These are phyloP conservation scores for Talaromyces sp. DNA, from an alignment of 2,329 filamentous ascomycete species.

Conservation along the genomic window DNA sequence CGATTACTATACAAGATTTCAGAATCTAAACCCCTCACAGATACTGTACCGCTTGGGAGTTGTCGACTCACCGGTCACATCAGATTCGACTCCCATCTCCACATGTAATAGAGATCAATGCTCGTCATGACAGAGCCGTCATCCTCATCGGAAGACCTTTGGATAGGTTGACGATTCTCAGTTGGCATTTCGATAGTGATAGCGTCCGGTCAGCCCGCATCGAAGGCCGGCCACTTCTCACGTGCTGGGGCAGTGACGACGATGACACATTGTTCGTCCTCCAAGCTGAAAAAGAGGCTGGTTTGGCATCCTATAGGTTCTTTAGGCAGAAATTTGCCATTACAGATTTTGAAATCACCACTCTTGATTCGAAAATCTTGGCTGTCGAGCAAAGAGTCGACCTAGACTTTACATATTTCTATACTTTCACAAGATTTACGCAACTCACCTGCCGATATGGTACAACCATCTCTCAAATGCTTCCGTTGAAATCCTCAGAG, in stretches of 20 bases:
- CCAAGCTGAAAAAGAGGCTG: neutral
- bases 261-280: neutral
- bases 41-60: constrained; percentile 7
- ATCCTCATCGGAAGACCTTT: neutral
- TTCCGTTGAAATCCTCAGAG: neutral
- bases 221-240: neutral
- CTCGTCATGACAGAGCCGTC: neutral
- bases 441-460: constrained; percentile 6
- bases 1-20: neutral
- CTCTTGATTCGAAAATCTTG: neutral
- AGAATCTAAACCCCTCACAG: constrained; percentile 3
- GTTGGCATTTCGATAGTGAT: constrained; percentile 5
- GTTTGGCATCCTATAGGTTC: neutral
- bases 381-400: neutral
- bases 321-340: constrained; percentile 3
- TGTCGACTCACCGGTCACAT: neutral
- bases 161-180: neutral
- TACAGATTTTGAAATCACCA: neutral
- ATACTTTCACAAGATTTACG: neutral
- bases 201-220: constrained; percentile 5
- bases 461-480: neutral
- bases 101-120: constrained; percentile 3
- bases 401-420: neutral
- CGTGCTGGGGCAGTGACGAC: neutral
- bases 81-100: constrained; percentile 9